Evolutionary conservation across 345 rosid genomes (phyloP).

Genomic region (Melaleuca quinquenervia): DNA sequence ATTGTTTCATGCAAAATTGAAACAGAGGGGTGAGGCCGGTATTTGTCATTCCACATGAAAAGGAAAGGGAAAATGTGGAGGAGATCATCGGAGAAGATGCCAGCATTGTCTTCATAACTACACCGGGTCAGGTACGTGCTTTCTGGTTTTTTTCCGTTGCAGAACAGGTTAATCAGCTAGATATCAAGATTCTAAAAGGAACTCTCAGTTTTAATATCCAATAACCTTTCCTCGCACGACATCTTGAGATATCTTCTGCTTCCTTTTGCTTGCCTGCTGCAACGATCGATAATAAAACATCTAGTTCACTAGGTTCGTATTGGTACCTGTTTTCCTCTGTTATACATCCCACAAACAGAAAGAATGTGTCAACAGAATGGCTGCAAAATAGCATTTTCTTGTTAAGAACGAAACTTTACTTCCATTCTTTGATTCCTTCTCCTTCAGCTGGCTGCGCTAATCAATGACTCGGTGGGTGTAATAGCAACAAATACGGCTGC

Average conservation of each 20-base stretch:
- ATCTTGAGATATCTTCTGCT: neutral
- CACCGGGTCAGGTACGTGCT: constrained; percentile 72
- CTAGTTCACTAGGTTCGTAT: neutral
- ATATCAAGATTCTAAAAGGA: neutral
- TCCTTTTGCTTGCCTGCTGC: neutral
- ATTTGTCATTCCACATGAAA: constrained; percentile 89
- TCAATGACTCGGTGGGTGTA: constrained; percentile 85
- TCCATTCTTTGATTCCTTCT: neutral
- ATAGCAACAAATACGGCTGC: constrained; percentile 91
- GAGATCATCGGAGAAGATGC: constrained; percentile 67
- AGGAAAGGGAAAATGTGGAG: constrained; percentile 78
- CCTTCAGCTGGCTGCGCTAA: constrained; percentile 74
- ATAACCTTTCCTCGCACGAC: neutral
- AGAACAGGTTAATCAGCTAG: neutral
- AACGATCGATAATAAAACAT: neutral
- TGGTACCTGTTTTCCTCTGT: neutral
- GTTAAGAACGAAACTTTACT: neutral
- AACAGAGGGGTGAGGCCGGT: constrained; percentile 61
- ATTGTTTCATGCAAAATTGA: neutral
- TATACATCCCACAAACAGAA: neutral
- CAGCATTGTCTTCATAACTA: constrained; percentile 67
- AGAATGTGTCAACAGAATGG: neutral
- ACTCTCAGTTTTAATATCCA: neutral
- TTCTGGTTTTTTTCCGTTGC: neutral
- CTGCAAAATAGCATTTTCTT: neutral